Evolutionary conservation across 768 basidiomycete species (phyloP).

Genomic region (Crucibulum laeve): DNA sequence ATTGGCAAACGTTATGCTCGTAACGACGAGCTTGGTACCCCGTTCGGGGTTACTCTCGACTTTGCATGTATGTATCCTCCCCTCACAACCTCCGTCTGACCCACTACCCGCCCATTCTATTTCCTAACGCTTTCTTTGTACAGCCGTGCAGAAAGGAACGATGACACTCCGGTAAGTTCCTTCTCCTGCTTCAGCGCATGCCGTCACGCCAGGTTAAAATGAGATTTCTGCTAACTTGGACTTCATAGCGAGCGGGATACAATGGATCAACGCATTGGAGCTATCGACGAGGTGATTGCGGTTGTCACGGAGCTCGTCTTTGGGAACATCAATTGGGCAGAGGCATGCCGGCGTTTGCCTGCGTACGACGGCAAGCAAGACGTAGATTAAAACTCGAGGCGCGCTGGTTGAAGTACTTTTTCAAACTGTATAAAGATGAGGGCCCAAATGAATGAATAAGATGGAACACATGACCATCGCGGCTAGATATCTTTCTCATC

Average conservation of each 20-base stretch:
- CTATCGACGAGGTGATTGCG: constrained; percentile 83
- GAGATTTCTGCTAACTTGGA: constrained; percentile 5
- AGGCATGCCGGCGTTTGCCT: constrained; percentile 65
- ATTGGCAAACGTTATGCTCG: constrained; percentile 97
- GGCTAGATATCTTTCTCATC: too few relatives aligned
- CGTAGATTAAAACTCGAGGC: constrained; percentile 38
- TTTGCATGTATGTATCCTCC: constrained; percentile 61
- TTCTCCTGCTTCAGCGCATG: not conserved
- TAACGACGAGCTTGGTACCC: constrained; percentile 98
- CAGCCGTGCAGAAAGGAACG: constrained; percentile 88
- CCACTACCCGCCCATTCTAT: not conserved
- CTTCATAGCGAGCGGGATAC: constrained; percentile 84
- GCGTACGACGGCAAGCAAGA: constrained; percentile 90
- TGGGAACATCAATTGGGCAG: constrained; percentile 73
- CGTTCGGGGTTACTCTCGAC: constrained; percentile 93
- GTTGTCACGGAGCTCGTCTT: constrained; percentile 76
- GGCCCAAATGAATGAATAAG: too few relatives aligned
- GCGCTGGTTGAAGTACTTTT: not conserved
- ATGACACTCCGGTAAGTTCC: constrained; percentile 83
- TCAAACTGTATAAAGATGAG: not conserved
- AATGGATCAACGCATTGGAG: constrained; percentile 86
- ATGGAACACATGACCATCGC: not conserved
- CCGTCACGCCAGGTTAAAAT: not conserved
- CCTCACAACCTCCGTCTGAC: not conserved
- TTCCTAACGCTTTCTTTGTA: constrained; percentile 3